Base-by-base conservation (phyloP, 2,329 filamentous ascomycete genomes). In the Colletotrichum tropicale region DNA sequence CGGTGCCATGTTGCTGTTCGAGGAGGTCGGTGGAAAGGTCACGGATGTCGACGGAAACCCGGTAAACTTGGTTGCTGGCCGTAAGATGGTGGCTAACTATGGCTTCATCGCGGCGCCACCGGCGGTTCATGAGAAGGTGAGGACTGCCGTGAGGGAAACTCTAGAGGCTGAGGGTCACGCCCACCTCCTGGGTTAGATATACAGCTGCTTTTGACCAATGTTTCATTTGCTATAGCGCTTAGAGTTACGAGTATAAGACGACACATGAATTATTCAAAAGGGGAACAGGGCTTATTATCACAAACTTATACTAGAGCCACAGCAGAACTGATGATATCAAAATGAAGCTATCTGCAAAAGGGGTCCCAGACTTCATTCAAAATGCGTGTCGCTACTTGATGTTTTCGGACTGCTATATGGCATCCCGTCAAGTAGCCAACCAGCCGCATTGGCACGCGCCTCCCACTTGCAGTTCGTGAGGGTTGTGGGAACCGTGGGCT, bases 1-100 rank as follows among this genome's bases (percentile, higher is more conserved):
- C 0, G 90, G 90, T 3, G 90, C 90, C 0, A 91, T 91, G 88
- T 79, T 92, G 36, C 79, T 92, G 9, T 92, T 90, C 58, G 87
- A 91, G 75, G 90, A 92, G 80, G 84, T 88, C 2, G 90, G 90
- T 1, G 90, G 90, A 2, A 85, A 83, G 72, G 85, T 92, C 66
- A 91, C 89, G 0, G 90, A 92, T 76, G 85, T 91, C 0, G 83
- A 88, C 62, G 90, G 90, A 1, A 85, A 83, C 73, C 82, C 83
- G 2, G 88, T 92, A n/a, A 87, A 91, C 75, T 79, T 91, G 76
- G 80, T 82, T 3, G 86, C 82, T 0, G 90, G 90, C 1, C 85
- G 90, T 70, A 86, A 85, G 78, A 84, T 92, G 82, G 81, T 79
- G 10, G 81, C 77, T 6, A 92, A 92, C 80, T 90, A 87, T 80